phyloP scores from a whole-genome alignment of 2,329 filamentous ascomycete genomes.

The Lecanicillium sp. region DNA sequence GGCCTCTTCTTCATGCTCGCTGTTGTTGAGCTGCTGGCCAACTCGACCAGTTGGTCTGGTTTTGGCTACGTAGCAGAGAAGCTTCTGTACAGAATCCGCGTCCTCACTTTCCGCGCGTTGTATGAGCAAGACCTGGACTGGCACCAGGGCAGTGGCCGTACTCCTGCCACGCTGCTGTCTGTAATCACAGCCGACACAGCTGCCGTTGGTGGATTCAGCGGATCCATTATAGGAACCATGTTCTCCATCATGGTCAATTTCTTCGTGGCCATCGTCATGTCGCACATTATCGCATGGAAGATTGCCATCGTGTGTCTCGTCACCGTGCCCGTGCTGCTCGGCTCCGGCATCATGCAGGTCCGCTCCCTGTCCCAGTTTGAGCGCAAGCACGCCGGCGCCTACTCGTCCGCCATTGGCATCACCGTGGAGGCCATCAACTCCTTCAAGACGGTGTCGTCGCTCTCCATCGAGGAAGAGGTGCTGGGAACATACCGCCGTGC shows the following conservation, averaged over 20 bases:
- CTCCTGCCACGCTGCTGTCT: constrained; percentile 53
- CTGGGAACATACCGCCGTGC: constrained; percentile 44
- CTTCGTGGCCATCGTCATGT: constrained; percentile 57
- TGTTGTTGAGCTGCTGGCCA: constrained; percentile 38
- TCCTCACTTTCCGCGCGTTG: constrained; percentile 56
- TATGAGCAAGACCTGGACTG: constrained; percentile 61
- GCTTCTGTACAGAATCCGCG: constrained; percentile 54
- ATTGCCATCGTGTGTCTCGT: constrained; percentile 67
- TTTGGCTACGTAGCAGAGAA: constrained; percentile 51
- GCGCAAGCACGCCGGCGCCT: constrained; percentile 55
- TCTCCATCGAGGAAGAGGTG: constrained; percentile 45
- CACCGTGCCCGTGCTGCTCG: constrained; percentile 60
- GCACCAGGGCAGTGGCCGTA: constrained; percentile 60
- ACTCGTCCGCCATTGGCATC: constrained; percentile 54
- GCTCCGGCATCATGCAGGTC: constrained; percentile 62
- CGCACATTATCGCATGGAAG: constrained; percentile 67
- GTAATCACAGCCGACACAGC: constrained; percentile 64
- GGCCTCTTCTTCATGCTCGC: constrained; percentile 50
- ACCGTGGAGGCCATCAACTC: constrained; percentile 60
- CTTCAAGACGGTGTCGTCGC: constrained; percentile 54
- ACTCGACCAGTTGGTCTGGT: constrained; percentile 46
- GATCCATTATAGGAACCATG: constrained; percentile 61
- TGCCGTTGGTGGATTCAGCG: constrained; percentile 59
- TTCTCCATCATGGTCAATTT: constrained; percentile 64
- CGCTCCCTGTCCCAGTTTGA: constrained; percentile 55